Evolutionary conservation across 805 yeast genomes (phyloP).

Genomic region (Vanderwaltozyma yarrowii): DNA sequence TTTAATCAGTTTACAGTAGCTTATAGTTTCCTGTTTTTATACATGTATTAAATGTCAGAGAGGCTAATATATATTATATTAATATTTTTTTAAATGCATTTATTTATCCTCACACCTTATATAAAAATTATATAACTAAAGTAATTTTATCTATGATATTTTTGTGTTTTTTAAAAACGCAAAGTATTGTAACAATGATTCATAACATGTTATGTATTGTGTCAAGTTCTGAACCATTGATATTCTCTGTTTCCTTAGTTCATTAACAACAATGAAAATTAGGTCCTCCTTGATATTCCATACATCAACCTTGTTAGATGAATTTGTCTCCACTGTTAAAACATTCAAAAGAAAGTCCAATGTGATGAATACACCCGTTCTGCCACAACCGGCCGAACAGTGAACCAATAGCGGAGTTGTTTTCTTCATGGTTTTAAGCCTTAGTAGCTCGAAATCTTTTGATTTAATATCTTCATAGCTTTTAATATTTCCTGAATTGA

Average conservation of each 20-base stretch:
- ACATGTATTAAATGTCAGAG: too few relatives aligned
- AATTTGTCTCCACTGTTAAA: constrained; percentile 28
- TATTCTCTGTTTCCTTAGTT: constrained; percentile 55
- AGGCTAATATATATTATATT: too few relatives aligned
- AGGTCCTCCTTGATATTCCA: constrained; percentile 40
- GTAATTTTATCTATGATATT: too few relatives aligned
- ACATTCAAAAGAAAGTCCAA: constrained; percentile 40
- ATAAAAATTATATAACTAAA: too few relatives aligned
- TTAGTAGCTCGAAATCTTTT: not conserved
- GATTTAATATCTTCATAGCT: not conserved
- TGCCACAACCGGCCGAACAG: constrained; percentile 95
- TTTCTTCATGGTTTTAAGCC: constrained; percentile 3
- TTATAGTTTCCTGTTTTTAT: too few relatives aligned
- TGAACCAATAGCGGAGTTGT: constrained; percentile 56
- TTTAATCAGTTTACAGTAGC: too few relatives aligned
- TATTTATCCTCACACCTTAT: too few relatives aligned
- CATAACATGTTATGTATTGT: constrained; percentile 65
- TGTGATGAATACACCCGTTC: constrained; percentile 83
- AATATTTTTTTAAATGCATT: too few relatives aligned
- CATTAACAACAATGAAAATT: constrained; percentile 49
- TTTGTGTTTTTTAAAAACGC: constrained; percentile 5
- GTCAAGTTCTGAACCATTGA: constrained; percentile 73
- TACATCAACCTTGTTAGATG: constrained; percentile 30
- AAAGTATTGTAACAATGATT: constrained; percentile 32
- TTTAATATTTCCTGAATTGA: not conserved